Evolutionary conservation across 257 asterid species (phyloP).

Genomic region (Rubia yunnanensis): DNA sequence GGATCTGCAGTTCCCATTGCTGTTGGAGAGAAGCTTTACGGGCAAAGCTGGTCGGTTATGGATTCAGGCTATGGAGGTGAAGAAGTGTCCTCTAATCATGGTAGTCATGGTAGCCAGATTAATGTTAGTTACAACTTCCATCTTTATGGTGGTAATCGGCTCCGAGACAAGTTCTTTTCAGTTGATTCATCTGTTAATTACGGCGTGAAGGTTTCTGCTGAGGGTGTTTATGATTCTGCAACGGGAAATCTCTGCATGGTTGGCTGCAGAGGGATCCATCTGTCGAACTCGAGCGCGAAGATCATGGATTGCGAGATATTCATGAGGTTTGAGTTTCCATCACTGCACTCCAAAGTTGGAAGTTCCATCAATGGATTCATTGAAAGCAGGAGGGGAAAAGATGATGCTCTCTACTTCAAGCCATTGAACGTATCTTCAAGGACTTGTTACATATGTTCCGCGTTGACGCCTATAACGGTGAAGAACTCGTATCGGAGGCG

Average conservation of each 20-base stretch:
- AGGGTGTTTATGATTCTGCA: too few species aligned
- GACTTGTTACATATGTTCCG: too few species aligned
- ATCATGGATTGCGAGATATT: too few species aligned
- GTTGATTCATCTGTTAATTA: constrained; percentile 14
- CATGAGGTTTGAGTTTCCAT: constrained; percentile 29
- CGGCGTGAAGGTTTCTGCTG: constrained; percentile 27
- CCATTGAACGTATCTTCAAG: constrained; percentile 23
- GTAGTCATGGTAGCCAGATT: constrained; percentile 1
- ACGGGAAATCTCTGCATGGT: too few species aligned
- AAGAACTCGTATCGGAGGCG: too few species aligned
- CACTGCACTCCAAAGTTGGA: constrained; percentile 14
- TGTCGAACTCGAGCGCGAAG: too few species aligned
- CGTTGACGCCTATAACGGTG: too few species aligned
- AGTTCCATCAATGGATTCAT: constrained; percentile 30
- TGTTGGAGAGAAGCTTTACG: constrained; percentile 27
- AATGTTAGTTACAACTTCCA: constrained; percentile 53
- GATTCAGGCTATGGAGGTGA: constrained; percentile 17
- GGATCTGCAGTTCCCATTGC: constrained; percentile 36
- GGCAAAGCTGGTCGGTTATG: too few species aligned
- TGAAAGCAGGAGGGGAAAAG: constrained; percentile 31
- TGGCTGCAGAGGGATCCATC: too few species aligned
- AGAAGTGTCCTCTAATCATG: constrained; percentile 4
- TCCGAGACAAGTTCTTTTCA: neutral
- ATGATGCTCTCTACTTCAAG: constrained; percentile 38
- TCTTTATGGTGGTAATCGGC: constrained; percentile 10